Base-by-base conservation (phyloP, 805 yeast genomes). In the Millerozyma acaciae region DNA sequence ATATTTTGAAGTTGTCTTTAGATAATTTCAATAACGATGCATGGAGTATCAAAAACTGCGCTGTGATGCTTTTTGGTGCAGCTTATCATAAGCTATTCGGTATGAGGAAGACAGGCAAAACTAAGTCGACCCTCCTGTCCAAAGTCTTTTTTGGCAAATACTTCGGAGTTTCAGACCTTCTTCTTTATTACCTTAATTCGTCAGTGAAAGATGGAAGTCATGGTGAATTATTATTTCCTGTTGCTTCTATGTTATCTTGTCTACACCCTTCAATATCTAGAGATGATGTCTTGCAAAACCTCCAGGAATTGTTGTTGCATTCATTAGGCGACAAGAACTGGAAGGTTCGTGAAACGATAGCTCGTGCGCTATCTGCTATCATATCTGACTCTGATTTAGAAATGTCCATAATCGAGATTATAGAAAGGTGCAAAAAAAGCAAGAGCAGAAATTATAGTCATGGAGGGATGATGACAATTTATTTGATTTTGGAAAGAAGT, bases 21-120 rank as follows among this genome's bases (percentile, higher is more conserved):
- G 47, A 59, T 2, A 70, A 78, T 21, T 86, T 90, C 56, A 68
- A 75, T 1, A 76, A 84, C 2, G 62, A 70, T 2, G 65, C 78
- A 16, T 90, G 97, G 97, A 78, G 95, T 0, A 72, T 90, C 17
- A 70, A 96, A 50, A 90, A 90, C 53, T 86, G 97, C 55, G 87
- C 95, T 0, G 83, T 89, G 13, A 93, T 90, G 97, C 66, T 90
- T 25, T 90, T 88, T 53, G 80, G 95, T 1, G 79, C 95, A 1
- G 57, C 90, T 26, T 93, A 86, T 48, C 82, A 80, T 38, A 70
- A 90, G 39, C 50, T 93, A 4, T 89, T 90, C 57, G 94, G 94
- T 2, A 73, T 70, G 9, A 68, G 67, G 28, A 63, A 65, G 34
- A 40, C 53, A 8, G 61, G 60, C 8, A 71, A 53, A 35, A 44